Evolutionary conservation across 768 basidiomycete genomes (phyloP).

Genomic region (Suillus alpinus): DNA sequence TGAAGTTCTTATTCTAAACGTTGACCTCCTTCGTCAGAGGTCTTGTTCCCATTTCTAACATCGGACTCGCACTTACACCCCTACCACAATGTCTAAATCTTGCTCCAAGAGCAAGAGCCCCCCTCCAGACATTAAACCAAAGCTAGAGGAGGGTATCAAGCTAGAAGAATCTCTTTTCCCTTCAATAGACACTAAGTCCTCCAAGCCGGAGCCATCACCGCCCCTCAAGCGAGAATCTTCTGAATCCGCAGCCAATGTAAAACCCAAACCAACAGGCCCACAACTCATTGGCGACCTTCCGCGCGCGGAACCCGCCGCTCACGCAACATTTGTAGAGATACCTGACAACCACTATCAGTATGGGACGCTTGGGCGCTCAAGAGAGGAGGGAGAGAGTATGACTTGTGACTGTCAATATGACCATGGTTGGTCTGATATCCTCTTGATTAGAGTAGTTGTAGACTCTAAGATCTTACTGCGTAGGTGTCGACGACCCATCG

Average conservation of each 20-base stretch:
- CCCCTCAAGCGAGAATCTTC: conserved; percentile 33
- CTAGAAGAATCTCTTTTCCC: conserved; percentile 13
- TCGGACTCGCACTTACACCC: conserved; percentile 6
- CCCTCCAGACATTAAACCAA: conserved; percentile 13
- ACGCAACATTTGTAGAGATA: conserved; percentile 72
- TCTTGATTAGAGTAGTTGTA: conserved; percentile 19
- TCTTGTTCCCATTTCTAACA: conserved; percentile 15
- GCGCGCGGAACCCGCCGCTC: conserved; percentile 68
- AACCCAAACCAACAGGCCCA: conserved; percentile 37
- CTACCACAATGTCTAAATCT: conserved; percentile 29
- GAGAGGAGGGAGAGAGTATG: conserved; percentile 90
- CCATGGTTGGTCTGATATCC: conserved; percentile 58
- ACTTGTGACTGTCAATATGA: conserved; percentile 90
- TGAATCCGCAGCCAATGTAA: conserved; percentile 31
- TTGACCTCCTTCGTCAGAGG: conserved; percentile 19
- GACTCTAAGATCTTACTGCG: conserved; percentile 29
- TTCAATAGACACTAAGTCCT: conserved; percentile 23
- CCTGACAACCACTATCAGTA: conserved; percentile 82
- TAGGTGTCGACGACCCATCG: conserved; percentile 59
- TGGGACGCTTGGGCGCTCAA: conserved; percentile 80
- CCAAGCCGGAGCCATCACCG: conserved; percentile 29
- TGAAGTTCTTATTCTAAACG: conserved; percentile 9
- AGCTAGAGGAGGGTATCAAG: conserved; percentile 18
- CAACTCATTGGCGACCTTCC: conserved; percentile 85
- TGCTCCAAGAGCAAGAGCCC: conserved; percentile 28